A percentile compares a stretch with the other conserved stretches of the same genome.
Evolutionary conservation across 768 basidiomycete genomes (phyloP).

Genomic region (Imleria badia): DNA sequence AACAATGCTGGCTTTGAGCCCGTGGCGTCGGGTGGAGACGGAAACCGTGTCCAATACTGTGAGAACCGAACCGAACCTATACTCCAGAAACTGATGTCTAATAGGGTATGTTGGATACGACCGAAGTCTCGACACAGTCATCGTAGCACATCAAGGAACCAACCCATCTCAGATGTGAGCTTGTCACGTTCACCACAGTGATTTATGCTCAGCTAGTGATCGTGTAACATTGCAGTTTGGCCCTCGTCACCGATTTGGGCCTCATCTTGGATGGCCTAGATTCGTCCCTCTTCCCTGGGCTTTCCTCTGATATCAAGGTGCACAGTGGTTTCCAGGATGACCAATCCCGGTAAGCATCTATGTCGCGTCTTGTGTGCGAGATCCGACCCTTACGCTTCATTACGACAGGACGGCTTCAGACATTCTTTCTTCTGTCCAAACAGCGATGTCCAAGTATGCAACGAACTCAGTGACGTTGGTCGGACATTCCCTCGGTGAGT

Average conservation of each 20-base stretch:
- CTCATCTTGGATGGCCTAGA: conserved; percentile 34
- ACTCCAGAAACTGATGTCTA: neutral
- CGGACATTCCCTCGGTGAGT: conserved; percentile 43
- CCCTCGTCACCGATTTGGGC: conserved; percentile 41
- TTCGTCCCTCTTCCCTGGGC: conserved; percentile 45
- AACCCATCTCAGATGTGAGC: conserved; percentile 34
- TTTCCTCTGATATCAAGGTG: conserved; percentile 38
- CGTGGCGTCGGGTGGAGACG: conserved; percentile 46
- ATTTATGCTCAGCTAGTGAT: conserved; percentile 20
- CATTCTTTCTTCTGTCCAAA: conserved; percentile 43
- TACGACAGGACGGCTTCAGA: conserved; percentile 38
- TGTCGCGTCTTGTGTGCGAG: neutral
- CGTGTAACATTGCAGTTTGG: conserved; percentile 24
- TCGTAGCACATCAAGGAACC: conserved; percentile 37
- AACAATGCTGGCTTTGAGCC: conserved; percentile 44
- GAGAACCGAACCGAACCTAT: conserved; percentile 1
- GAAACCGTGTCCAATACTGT: conserved; percentile 41
- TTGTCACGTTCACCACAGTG: conserved; percentile 36
- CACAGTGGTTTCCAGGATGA: conserved; percentile 46
- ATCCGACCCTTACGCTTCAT: conserved; percentile 20
- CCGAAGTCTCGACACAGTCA: conserved; percentile 31
- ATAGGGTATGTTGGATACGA: conserved; percentile 41
- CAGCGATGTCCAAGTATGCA: conserved; percentile 34
- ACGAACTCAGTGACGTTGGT: conserved; percentile 41
- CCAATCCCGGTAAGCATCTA: conserved; percentile 41